Evolutionary conservation across 495 filamentous ascomycete genomes (phyloP).

Genomic region (Penicillium paradoxum): DNA sequence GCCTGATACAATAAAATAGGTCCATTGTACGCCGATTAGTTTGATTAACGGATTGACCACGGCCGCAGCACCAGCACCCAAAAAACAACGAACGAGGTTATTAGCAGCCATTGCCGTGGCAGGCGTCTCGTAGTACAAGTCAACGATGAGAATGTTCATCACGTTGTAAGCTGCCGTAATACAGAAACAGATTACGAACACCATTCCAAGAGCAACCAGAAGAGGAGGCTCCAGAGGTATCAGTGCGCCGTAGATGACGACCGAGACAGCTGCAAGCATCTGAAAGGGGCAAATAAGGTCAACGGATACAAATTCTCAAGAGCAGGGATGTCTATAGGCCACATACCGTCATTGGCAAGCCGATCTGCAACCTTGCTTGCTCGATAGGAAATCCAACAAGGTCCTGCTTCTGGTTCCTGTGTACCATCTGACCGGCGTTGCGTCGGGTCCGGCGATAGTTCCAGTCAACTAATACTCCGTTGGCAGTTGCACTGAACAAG

Average conservation of each 20-base stretch:
- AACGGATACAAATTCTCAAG: neutral
- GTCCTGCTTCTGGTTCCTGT: conserved; percentile 38
- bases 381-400: conserved; percentile 41
- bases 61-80: conserved; percentile 59
- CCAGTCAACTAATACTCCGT: conserved; percentile 62
- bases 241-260: conserved; percentile 15
- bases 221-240: conserved; percentile 30
- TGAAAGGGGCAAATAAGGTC: neutral
- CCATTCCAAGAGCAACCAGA: conserved; percentile 44
- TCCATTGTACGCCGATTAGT: conserved; percentile 11
- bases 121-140: conserved; percentile 55
- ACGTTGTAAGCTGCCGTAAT: conserved; percentile 51
- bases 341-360: conserved; percentile 29
- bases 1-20: conserved; percentile 18
- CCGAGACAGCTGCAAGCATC: conserved; percentile 13
- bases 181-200: conserved; percentile 49
- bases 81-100: conserved; percentile 61
- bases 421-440: conserved; percentile 28
- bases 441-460: conserved; percentile 37
- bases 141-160: conserved; percentile 45
- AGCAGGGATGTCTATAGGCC: neutral
- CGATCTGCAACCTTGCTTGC: conserved; percentile 36
- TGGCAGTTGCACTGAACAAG: conserved; percentile 65
- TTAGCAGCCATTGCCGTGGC: conserved; percentile 64
- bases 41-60: conserved; percentile 55